Percentiles rank a stretch among this genome's conserved stretches.
Conservation (phyloP, 2,329 filamentous ascomycete species). For the Apiospora malaysiana region DNA sequence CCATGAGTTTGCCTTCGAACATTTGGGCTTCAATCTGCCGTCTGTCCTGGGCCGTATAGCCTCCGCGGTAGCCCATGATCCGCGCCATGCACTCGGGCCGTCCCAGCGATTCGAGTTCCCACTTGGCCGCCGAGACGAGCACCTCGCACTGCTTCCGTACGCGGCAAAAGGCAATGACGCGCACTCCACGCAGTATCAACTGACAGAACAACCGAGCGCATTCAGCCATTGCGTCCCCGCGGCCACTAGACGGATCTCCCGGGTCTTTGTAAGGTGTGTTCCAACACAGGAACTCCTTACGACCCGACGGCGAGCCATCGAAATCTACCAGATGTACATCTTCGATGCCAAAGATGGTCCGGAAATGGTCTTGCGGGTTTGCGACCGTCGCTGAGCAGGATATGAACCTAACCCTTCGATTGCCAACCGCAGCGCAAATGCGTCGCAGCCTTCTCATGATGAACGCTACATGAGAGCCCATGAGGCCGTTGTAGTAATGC, state of each 20-base stretch:
- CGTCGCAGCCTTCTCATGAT: slow-evolving; percentile 90
- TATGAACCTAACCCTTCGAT: slow-evolving; percentile 84
- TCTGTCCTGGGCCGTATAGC: slow-evolving; percentile 91
- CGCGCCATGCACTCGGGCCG: slow-evolving; percentile 75
- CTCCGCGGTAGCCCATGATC: slow-evolving; percentile 95
- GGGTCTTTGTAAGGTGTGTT: slow-evolving; percentile 96
- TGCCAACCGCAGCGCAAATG: slow-evolving; percentile 89
- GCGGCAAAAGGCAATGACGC: slow-evolving; percentile 91
- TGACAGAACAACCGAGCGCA: slow-evolving; percentile 92
- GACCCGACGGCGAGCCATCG: slow-evolving; percentile 89
- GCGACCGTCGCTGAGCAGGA: slow-evolving; percentile 97
- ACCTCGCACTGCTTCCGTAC: slow-evolving; percentile 89
- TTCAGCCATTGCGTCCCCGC: slow-evolving; percentile 82
- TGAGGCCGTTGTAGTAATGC: slow-evolving; percentile 94
- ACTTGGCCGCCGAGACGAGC: slow-evolving; percentile 78
- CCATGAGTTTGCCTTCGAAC: slow-evolving; percentile 93
- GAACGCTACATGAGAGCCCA: slow-evolving; percentile 92
- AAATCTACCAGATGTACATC: slow-evolving; percentile 84
- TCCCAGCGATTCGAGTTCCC: slow-evolving; percentile 75
- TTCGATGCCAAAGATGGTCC: slow-evolving; percentile 88
- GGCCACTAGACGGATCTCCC: slow-evolving; percentile 81
- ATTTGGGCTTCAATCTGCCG: slow-evolving; percentile 91
- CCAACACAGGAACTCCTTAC: slow-evolving; percentile 97
- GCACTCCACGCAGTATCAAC: slow-evolving; percentile 83
- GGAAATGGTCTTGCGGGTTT: slow-evolving; percentile 91